Conservation (phyloP, 2,329 filamentous ascomycete genomes). For the Fusarium poae region DNA sequence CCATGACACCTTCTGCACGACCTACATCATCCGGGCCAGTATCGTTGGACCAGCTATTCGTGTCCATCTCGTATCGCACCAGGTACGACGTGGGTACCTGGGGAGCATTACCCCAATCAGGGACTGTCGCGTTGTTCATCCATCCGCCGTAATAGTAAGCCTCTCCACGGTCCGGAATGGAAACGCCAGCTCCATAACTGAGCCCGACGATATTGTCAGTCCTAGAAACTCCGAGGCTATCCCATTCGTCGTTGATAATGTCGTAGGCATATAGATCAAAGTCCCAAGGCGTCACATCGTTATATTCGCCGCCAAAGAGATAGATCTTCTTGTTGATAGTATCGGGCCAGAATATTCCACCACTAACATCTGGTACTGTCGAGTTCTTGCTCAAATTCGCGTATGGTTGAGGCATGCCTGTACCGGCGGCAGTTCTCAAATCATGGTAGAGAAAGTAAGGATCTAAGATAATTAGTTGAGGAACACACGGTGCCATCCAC, state of each 20-base stretch:
- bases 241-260: slow-evolving; percentile 68
- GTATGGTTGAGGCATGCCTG: slow-evolving; percentile 65
- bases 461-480: slow-evolving; percentile 30
- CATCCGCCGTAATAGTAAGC: slow-evolving; percentile 75
- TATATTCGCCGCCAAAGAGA: slow-evolving; percentile 72
- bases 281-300: slow-evolving; percentile 58
- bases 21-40: slow-evolving; percentile 66
- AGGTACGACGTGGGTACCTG: slow-evolving; percentile 65
- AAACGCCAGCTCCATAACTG: slow-evolving; percentile 69
- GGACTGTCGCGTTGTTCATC: slow-evolving; percentile 66
- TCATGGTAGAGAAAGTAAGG: slow-evolving; percentile 67
- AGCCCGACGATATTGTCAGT: slow-evolving; percentile 58
- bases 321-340: slow-evolving; percentile 73
- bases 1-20: slow-evolving; percentile 70
- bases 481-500: neutral
- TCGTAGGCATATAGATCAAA: slow-evolving; percentile 71
- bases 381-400: slow-evolving; percentile 70
- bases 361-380: slow-evolving; percentile 63
- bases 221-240: slow-evolving; percentile 57
- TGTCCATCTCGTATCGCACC: slow-evolving; percentile 68
- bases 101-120: slow-evolving; percentile 62
- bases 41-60: slow-evolving; percentile 64
- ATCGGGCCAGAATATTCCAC: slow-evolving; percentile 69
- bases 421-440: slow-evolving; percentile 59
- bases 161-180: slow-evolving; percentile 65